Evolutionary conservation across 441 rosid species (phyloP).

Genomic region (Pelargonium myrrhifolium): DNA sequence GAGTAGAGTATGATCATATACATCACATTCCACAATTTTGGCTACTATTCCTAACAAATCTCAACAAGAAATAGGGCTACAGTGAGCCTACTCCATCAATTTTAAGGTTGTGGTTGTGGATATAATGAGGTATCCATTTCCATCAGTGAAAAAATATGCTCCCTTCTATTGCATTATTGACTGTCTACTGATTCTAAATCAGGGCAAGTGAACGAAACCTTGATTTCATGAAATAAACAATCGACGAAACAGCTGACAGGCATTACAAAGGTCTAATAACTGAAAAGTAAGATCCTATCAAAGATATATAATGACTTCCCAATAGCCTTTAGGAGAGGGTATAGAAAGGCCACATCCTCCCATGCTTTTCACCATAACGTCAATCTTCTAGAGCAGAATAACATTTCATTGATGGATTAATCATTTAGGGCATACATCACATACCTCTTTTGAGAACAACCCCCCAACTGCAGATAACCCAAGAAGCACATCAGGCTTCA

Average conservation of each 20-base stretch:
- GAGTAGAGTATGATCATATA: neutral
- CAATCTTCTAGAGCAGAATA: neutral
- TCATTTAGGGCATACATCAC: slow-evolving; percentile 8
- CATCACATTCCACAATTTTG: neutral
- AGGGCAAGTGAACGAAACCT: neutral
- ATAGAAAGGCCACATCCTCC: neutral
- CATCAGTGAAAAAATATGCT: neutral
- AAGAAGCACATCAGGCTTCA: slow-evolving; percentile 97
- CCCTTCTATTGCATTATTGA: neutral
- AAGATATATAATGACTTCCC: neutral
- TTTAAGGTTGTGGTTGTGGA: neutral
- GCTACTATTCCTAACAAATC: neutral
- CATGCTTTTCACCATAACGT: neutral
- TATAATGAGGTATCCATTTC: neutral
- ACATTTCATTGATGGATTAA: neutral
- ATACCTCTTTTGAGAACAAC: slow-evolving; percentile 89
- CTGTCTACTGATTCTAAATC: neutral
- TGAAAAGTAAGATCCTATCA: neutral
- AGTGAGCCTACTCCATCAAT: neutral
- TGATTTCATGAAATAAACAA: neutral
- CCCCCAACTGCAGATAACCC: slow-evolving; percentile 99
- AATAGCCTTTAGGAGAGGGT: neutral
- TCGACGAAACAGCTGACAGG: neutral
- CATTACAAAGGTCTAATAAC: neutral
- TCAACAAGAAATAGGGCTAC: slow-evolving; percentile 1